Base-by-base conservation (phyloP, 805 yeast genomes). In the Barnettozyma sp. region DNA sequence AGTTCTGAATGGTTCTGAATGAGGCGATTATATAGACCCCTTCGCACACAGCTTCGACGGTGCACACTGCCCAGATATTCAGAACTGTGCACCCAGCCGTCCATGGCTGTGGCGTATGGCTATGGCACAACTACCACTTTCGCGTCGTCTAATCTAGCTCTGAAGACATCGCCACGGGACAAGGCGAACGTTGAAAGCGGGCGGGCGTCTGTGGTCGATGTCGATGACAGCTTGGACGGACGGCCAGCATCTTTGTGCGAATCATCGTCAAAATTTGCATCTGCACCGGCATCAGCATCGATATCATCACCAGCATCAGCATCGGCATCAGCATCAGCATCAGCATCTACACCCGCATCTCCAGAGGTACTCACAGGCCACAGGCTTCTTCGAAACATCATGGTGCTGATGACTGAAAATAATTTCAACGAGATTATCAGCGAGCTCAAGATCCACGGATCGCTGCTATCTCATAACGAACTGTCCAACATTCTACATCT, bases 1-100 rank as follows among this genome's bases (percentile, higher is more conserved):
- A n/a, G n/a, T n/a, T n/a, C n/a, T n/a, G n/a, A n/a, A n/a, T n/a
- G n/a, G n/a, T n/a, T n/a, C 24, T 22, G 24, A 27, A 27, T 27
- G 30, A 27, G 18, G 30, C 30, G 30, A 17, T 21, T 27, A 20
- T 12, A 17, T n/a, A n/a, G n/a, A n/a, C n/a, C n/a, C n/a, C n/a
- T n/a, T n/a, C n/a, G n/a, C n/a, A n/a, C n/a, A n/a, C 30, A 27
- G 30, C 30, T 22, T 22, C 22, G 26, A 17, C 17, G 28, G n/a
- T n/a, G n/a, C 21, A 11, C 31, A 13, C 7, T 28, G 25, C 22
- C 44, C 38, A 38, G 38, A 16, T 32, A n/a, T n/a, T n/a, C n/a
- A n/a, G n/a, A n/a, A n/a, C n/a, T n/a, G n/a, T n/a, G n/a, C n/a
- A n/a, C n/a, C n/a, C n/a, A n/a, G n/a, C n/a, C n/a, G n/a, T n/a